Percentiles rank a stretch among this genome's conserved stretches.
Evolutionary conservation across 306 rosid species (phyloP).

Genomic region (Fragaria vesca): DNA sequence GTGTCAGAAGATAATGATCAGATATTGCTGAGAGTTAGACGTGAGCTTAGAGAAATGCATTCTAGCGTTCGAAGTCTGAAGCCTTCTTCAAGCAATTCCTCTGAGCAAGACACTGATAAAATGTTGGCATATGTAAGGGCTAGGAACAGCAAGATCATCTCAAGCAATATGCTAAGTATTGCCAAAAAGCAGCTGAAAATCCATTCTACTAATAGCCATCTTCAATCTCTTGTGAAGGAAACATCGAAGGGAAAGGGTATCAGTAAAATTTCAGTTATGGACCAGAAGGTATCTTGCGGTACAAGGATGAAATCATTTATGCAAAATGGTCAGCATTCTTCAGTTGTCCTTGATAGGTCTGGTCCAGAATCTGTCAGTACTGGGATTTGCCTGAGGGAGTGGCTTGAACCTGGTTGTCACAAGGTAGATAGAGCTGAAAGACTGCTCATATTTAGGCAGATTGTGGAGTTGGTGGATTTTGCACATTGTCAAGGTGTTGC

Average conservation of each 20-base stretch:
- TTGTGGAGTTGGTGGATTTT: conserved; percentile 49
- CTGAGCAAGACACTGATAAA: conserved; percentile 28
- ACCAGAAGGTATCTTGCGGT: conserved; percentile 27
- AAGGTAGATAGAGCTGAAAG: conserved; percentile 38
- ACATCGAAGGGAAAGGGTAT: conserved; percentile 45
- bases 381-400: conserved; percentile 55
- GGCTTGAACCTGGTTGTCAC: conserved; percentile 39
- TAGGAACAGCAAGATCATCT: conserved; percentile 33
- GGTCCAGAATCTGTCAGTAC: conserved; percentile 18
- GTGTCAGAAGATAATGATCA: conserved; percentile 33
- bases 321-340: conserved; percentile 21
- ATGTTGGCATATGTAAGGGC: conserved; percentile 34
- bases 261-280: conserved; percentile 23
- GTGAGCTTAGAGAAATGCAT: conserved; percentile 35
- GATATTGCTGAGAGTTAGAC: conserved; percentile 34
- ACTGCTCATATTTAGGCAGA: conserved; percentile 48
- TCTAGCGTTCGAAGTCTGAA: conserved; percentile 27
- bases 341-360: conserved; percentile 21
- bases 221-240: conserved; percentile 36
- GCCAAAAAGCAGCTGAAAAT: conserved; percentile 25
- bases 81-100: conserved; percentile 20
- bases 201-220: conserved; percentile 32
- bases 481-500: conserved; percentile 55
- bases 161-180: conserved; percentile 28
- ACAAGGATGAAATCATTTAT: conserved; percentile 22